These are phyloP conservation scores for Vitis amurensis DNA, from an alignment of 164 flowering plant genomes.

Conservation along the genomic window DNA sequence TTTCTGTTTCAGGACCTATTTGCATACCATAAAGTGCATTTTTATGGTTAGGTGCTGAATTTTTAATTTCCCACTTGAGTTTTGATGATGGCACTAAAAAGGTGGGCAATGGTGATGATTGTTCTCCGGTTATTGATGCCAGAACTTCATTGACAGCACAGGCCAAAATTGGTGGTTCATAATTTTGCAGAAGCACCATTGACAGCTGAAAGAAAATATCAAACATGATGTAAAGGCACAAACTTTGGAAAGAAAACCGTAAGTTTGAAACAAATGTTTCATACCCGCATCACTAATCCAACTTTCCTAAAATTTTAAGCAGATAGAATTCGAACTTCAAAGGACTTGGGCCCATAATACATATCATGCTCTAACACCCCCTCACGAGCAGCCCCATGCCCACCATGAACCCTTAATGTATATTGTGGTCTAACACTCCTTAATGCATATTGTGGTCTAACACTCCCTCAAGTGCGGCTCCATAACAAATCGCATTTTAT, in stretches of 20 bases:
- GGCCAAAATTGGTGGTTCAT: conserved; percentile 60
- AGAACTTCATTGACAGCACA: conserved; percentile 67
- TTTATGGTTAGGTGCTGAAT: conserved; percentile 10
- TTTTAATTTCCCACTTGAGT: conserved; percentile 41
- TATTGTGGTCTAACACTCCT: too few relatives aligned
- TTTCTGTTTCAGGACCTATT: conserved; percentile 52
- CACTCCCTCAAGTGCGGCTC: too few relatives aligned
- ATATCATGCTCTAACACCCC: too few relatives aligned
- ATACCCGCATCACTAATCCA: too few relatives aligned
- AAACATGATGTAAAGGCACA: neutral
- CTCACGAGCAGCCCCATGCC: too few relatives aligned
- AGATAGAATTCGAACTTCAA: too few relatives aligned
- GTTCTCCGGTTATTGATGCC: conserved; percentile 36
- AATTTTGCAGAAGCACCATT: conserved; percentile 49
- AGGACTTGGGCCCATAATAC: too few relatives aligned
- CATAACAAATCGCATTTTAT: too few relatives aligned
- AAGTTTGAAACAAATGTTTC: too few relatives aligned
- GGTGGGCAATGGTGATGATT: conserved; percentile 38
- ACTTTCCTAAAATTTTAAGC: too few relatives aligned
- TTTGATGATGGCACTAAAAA: conserved; percentile 56
- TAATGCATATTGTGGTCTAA: too few relatives aligned
- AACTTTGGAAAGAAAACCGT: neutral
- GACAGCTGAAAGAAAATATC: conserved; percentile 48
- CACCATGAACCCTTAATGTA: too few relatives aligned
- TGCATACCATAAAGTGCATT: conserved; percentile 45